Base-by-base conservation (phyloP, 352 stramenopile species). In the Elongisporangium undulatum region DNA sequence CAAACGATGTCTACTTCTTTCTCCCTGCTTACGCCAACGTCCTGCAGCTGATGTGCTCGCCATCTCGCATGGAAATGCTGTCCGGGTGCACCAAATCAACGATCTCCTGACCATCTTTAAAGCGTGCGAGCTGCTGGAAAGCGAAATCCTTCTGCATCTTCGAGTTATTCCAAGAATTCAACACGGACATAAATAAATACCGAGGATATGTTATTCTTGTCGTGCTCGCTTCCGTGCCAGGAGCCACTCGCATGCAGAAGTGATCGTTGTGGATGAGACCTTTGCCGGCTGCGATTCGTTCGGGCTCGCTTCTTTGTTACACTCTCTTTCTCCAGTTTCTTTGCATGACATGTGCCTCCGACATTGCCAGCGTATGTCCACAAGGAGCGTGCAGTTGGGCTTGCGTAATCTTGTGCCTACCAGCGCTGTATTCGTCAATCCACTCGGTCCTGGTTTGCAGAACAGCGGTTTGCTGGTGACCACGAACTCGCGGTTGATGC, bases 401-500 rank as follows among this genome's bases (percentile, higher is more conserved):
- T 5, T 50, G 17, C 0, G 70, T 63, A 13, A 89, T 21, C 4
- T 65, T 24, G 4, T 69, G 12, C 39, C 79, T 81, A 34, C 59
- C 64, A 20, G 59, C 64, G 21, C 60, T 62, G 56, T 78, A 87
- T 17, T 72, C 22, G 7, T 75, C 69, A 4, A 94, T 60, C 85
- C 85, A 94, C 22, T 53, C 41, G 45, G 62, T 58, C 0, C 89
- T 75, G 1, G 88, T 75, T 45, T 69, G 67, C 8, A 90, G 50
- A 15, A 78, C 67, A 52, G 74, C 15, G 75, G 74, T 13, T 82
- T 85, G 63, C 75, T 90, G 17, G 82, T 91, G 48, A 76, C 67
- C 23, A 92, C 81, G 39, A 94, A 73, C 56, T 94, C 80, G 2
- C 89, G 80, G 55, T 85, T 91, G 2, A 94, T 57, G 53, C 82